Conservation (phyloP, 2,329 filamentous ascomycete genomes). For the Trichophyton equinum region DNA sequence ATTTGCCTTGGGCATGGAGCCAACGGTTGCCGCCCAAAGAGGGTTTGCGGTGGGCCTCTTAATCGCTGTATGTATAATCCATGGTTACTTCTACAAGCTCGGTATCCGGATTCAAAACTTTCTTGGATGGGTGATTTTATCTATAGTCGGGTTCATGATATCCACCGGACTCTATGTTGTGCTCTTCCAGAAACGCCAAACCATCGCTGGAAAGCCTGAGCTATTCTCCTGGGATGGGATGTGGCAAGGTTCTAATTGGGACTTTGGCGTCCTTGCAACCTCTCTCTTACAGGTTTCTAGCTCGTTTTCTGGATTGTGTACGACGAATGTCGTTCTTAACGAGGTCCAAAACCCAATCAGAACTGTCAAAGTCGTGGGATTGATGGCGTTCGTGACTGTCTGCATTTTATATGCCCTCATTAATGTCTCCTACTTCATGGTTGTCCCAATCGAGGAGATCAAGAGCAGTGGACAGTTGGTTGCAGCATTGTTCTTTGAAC, state of each 20-base stretch:
- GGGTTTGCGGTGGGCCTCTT: conserved; percentile 45
- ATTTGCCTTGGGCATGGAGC: conserved; percentile 44
- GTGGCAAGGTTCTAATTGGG: conserved; percentile 56
- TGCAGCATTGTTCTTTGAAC: conserved; percentile 54
- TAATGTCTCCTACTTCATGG: conserved; percentile 52
- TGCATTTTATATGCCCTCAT: conserved; percentile 54
- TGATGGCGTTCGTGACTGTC: conserved; percentile 48
- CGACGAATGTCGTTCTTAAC: conserved; percentile 58
- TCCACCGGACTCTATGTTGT: conserved; percentile 49
- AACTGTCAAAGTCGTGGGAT: conserved; percentile 51
- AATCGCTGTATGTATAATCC: conserved; percentile 45
- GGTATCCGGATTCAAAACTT: conserved; percentile 50
- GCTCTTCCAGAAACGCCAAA: conserved; percentile 24
- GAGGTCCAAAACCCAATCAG: conserved; percentile 57
- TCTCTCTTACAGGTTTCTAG: conserved; percentile 51
- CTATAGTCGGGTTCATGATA: conserved; percentile 49
- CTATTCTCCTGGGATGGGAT: conserved; percentile 22
- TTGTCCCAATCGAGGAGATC: conserved; percentile 56
- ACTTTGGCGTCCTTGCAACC: conserved; percentile 54
- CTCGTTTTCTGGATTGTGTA: conserved; percentile 51
- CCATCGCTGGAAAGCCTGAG: not conserved
- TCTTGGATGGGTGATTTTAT: conserved; percentile 52
- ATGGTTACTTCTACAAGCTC: conserved; percentile 44
- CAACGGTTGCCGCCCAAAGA: conserved; percentile 43
- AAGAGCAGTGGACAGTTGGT: conserved; percentile 54